Percentiles rank a stretch among this genome's conserved stretches.
phyloP scores from a whole-genome alignment of 2,329 filamentous ascomycete genomes.

The Aplosporella prunicola region DNA sequence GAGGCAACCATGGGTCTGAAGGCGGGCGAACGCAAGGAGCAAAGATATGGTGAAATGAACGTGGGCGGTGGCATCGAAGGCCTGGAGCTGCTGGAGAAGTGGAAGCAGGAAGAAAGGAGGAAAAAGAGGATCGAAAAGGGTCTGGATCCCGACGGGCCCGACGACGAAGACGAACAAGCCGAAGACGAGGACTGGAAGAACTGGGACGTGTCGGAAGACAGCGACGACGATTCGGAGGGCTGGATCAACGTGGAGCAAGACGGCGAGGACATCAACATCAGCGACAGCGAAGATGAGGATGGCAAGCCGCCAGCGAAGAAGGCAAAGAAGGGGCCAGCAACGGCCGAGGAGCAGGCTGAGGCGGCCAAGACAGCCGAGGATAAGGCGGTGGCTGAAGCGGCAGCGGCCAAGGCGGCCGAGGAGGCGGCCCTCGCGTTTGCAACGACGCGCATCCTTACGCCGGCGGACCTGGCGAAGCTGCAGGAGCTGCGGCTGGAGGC shows the following conservation, averaged over 20 bases:
- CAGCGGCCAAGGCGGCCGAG: conserved; percentile 24
- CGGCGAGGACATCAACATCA: conserved; percentile 63
- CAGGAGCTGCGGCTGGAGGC: conserved; percentile 73
- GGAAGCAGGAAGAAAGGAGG: conserved; percentile 82
- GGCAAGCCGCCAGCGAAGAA: conserved; percentile 58
- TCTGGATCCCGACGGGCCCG: conserved; percentile 51
- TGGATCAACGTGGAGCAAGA: conserved; percentile 90
- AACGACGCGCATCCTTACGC: conserved; percentile 89
- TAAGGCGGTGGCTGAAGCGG: conserved; percentile 32
- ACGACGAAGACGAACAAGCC: conserved; percentile 51
- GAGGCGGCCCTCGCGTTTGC: conserved; percentile 57
- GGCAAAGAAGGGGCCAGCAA: conserved; percentile 42
- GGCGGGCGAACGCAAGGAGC: conserved; percentile 63
- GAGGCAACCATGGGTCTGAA: conserved; percentile 76
- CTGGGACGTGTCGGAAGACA: conserved; percentile 52
- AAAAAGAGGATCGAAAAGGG: conserved; percentile 62
- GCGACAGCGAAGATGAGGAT: conserved; percentile 60
- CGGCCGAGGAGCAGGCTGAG: conserved; percentile 33
- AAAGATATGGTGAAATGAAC: conserved; percentile 74
- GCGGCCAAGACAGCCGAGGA: conserved; percentile 20
- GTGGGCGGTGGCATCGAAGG: conserved; percentile 85
- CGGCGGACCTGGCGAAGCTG: conserved; percentile 90
- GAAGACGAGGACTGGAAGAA: conserved; percentile 49
- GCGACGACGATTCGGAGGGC: conserved; percentile 66
- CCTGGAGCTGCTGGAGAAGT: conserved; percentile 80